Percentiles rank a stretch among this genome's conserved stretches.
These are phyloP conservation scores for Dioscorea dumetorum DNA, from an alignment of 106 monocot genomes.

Conservation along the genomic window DNA sequence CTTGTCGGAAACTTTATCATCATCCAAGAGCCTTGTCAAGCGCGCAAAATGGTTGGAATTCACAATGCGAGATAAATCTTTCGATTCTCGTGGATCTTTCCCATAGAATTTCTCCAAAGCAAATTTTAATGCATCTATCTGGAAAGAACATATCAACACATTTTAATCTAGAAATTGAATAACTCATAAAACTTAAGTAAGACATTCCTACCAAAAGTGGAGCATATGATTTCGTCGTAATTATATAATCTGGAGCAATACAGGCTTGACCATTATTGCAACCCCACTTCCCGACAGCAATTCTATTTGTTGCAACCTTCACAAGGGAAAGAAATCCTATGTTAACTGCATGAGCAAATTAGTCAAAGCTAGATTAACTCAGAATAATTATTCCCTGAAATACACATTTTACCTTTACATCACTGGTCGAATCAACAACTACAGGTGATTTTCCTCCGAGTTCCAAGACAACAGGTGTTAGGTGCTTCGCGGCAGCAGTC, in stretches of 20 bases:
- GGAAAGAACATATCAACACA: not conserved
- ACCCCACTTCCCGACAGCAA: constrained; percentile 7
- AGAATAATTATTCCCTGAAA: not conserved
- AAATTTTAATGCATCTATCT: constrained; percentile 2
- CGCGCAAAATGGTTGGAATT: constrained; percentile 6
- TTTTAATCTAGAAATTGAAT: not conserved
- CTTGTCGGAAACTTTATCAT: constrained; percentile 8
- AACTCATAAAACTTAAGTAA: not conserved
- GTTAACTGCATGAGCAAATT: too few relatives aligned
- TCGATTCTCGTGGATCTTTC: constrained; percentile 2
- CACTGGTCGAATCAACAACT: not conserved
- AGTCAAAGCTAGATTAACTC: too few relatives aligned
- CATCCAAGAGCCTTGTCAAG: constrained; percentile 3
- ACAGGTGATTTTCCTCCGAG: not conserved
- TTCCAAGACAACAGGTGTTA: not conserved
- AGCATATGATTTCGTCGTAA: constrained; percentile 6
- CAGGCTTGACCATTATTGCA: constrained; percentile 10
- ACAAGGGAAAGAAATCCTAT: not conserved
- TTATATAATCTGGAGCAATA: constrained; percentile 9
- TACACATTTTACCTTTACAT: not conserved
- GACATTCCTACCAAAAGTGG: constrained; percentile 1
- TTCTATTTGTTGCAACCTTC: constrained; percentile 1
- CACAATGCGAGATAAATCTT: constrained; percentile 5
- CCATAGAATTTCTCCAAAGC: constrained; percentile 2
- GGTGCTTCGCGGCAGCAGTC: not conserved